Evolutionary conservation across 352 stramenopile species (phyloP).

Genomic region (Phytophthora agathidicida): DNA sequence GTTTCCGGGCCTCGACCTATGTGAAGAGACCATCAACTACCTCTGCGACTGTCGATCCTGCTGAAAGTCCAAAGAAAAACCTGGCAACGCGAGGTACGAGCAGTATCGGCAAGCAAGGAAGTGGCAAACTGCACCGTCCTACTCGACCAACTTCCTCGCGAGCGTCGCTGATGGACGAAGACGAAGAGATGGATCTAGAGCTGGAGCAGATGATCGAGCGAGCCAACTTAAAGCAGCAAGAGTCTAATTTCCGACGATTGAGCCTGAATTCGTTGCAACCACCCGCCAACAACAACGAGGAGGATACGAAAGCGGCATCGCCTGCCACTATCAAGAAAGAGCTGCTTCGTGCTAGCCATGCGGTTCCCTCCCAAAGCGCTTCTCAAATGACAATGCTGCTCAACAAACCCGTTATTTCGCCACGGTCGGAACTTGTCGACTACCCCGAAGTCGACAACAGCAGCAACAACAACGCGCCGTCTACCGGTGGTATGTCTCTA

Average conservation of each 20-base stretch:
- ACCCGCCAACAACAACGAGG: conserved; percentile 8
- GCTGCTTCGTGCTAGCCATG: conserved; percentile 26
- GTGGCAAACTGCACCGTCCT: background rate
- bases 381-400: conserved; percentile 57
- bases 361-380: conserved; percentile 36
- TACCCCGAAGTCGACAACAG: background rate
- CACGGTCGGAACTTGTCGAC: conserved; percentile 36
- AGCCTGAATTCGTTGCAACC: background rate
- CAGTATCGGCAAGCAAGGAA: conserved; percentile 5
- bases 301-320: conserved; percentile 4
- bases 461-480: background rate
- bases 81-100: background rate
- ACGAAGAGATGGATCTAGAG: conserved; percentile 75
- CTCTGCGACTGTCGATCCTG: background rate
- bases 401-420: conserved; percentile 53
- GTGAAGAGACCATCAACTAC: conserved; percentile 8
- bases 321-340: conserved; percentile 37
- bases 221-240: conserved; percentile 38
- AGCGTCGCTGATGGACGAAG: conserved; percentile 45
- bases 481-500: background rate
- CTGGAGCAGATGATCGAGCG: conserved; percentile 75
- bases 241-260: conserved; percentile 28
- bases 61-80: conserved; percentile 1
- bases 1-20: conserved; percentile 48
- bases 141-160: conserved; percentile 32